Evolutionary conservation across 2,329 filamentous ascomycete species (phyloP), one percentile per base, ranked within the genome.

Genomic region (Lasiodiplodia theobromae): DNA sequence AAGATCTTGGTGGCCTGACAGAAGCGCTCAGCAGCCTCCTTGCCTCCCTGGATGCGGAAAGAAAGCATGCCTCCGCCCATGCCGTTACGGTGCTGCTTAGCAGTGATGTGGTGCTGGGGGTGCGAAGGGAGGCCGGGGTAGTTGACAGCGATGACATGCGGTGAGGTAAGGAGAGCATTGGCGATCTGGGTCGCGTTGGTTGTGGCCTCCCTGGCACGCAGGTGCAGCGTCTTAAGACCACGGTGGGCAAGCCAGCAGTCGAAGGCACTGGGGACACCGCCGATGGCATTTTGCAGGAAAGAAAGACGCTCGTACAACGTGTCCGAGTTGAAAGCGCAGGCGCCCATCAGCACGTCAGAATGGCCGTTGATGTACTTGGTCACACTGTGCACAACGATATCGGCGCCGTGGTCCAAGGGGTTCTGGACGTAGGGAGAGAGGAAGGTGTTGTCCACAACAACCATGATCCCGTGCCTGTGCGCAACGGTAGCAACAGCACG

Each of bases 281-380:
- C 96, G 73, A 97, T 97, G 73, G 96, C 96, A 83, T 99, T 99
- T 80, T 99, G 96, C 49, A 99, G 87, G 86, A 98, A 99, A 64
- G 88, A 85, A 25, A 99, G 88, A 52, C 92, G 89, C 71, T 90
- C 84, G 77, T 90, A 89, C 73, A 99, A 86, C 21, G 89, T 87
- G 68, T 93, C 89, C 37, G 91, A 92, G 86, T 97, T 98, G 87
- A 97, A 96, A 63, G 96, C 96, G 57, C 94, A 95, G 37, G 96
- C 92, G 72, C 96, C 96, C 96, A 99, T 99, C 75, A 98, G 90
- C 10, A 99, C 96, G 80, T 99, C 96, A 2, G 87, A 89, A 84
- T 99, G 96, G 63, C 96, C 96, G 80, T 98, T 98, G 84, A 99
- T 98, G 84, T 98, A 99, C 84, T 99, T 99, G 54, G 96, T 99